These are phyloP conservation scores for Penicillium hordei DNA, from an alignment of 2,329 filamentous ascomycete species.

Conservation along the genomic window DNA sequence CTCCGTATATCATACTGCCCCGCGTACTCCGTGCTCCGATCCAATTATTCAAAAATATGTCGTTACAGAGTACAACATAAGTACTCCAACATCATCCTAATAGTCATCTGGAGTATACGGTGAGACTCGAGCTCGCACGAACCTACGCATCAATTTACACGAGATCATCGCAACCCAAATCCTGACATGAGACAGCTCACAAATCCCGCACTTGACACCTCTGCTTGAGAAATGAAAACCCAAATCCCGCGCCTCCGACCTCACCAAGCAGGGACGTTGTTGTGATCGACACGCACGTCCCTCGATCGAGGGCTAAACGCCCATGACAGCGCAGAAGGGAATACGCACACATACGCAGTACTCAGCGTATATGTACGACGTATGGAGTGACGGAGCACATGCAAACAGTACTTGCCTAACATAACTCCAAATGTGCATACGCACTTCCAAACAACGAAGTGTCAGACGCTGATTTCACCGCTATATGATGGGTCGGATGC, in stretches of 20 bases:
- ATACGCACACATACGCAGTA: not conserved
- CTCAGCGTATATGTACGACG: not conserved
- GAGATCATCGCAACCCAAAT: conserved; percentile 16
- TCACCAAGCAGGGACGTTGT: not conserved
- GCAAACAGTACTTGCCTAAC: not conserved
- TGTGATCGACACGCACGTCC: not conserved
- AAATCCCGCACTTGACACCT: conserved; percentile 17
- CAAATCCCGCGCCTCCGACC: not conserved
- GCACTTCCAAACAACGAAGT: not conserved
- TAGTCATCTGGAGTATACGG: not conserved
- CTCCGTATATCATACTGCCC: not conserved
- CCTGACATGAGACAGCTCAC: conserved; percentile 28
- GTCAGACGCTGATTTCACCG: conserved; percentile 26
- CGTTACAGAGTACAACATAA: not conserved
- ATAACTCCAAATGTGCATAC: not conserved
- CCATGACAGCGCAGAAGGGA: not conserved
- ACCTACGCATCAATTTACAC: conserved; percentile 1
- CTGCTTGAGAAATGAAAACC: not conserved
- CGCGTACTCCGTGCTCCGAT: conserved; percentile 9
- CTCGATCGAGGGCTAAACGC: not conserved
- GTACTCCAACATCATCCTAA: not conserved
- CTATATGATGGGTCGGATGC: conserved; percentile 33
- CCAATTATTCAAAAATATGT: not conserved
- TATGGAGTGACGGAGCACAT: not conserved
- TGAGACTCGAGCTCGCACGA: not conserved